Conservation (phyloP, 2,329 filamentous ascomycete species). For the Ophiocordyceps robertsii region DNA sequence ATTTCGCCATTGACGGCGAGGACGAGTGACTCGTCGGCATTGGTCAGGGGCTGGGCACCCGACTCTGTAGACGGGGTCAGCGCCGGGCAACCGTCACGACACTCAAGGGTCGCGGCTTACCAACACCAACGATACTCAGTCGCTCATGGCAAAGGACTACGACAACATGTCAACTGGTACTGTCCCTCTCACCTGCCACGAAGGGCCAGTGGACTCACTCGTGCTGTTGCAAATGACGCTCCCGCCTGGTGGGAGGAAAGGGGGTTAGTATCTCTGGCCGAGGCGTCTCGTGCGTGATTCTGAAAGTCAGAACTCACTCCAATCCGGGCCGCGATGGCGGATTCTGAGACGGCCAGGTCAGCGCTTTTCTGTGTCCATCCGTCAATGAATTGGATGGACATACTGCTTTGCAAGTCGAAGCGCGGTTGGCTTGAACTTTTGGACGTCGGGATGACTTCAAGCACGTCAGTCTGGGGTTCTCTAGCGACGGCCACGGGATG, state of each 20-base stretch:
- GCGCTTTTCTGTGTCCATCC: background rate
- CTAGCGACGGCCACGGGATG: slow-evolving; percentile 1
- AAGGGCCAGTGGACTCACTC: slow-evolving; percentile 43
- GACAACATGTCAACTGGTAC: slow-evolving; percentile 13
- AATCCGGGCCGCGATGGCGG: slow-evolving; percentile 94
- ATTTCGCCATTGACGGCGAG: slow-evolving; percentile 99
- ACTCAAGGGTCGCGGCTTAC: slow-evolving; percentile 35
- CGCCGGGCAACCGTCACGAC: slow-evolving; percentile 1
- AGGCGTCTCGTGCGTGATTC: background rate
- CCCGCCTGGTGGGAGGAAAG: slow-evolving; percentile 46
- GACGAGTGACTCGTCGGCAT: slow-evolving; percentile 74
- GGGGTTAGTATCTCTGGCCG: background rate
- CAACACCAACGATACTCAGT: slow-evolving; percentile 92
- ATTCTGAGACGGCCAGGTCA: slow-evolving; percentile 39
- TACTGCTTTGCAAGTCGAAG: slow-evolving; percentile 90
- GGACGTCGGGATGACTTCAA: slow-evolving; percentile 73
- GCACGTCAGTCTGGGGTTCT: slow-evolving; percentile 4
- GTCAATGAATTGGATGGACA: slow-evolving; percentile 21
- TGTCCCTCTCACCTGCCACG: background rate
- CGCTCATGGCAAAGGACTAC: slow-evolving; percentile 92
- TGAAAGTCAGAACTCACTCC: slow-evolving; percentile 57
- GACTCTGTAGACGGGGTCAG: slow-evolving; percentile 49
- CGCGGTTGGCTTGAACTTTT: slow-evolving; percentile 91
- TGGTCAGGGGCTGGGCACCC: slow-evolving; percentile 90
- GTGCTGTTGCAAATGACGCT: slow-evolving; percentile 84